Conservation (phyloP, 495 filamentous ascomycete genomes). For the Xylaria telfairii region DNA sequence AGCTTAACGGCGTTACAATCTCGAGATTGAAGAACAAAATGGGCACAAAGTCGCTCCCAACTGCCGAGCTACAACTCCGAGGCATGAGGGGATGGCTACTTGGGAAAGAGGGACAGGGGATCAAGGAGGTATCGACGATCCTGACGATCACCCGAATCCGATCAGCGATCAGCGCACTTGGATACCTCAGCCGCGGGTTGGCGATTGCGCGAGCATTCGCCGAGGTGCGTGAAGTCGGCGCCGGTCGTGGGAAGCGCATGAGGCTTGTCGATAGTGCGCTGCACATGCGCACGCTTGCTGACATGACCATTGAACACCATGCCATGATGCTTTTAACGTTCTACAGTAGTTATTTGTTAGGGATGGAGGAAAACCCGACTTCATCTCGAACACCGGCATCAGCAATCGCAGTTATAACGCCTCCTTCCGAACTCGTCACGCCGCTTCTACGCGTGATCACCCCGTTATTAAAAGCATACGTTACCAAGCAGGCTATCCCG, state of each 20-base stretch:
- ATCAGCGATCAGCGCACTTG: slow-evolving; percentile 60
- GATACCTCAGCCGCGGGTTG: slow-evolving; percentile 63
- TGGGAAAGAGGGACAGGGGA: slow-evolving; percentile 63
- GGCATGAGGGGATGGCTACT: slow-evolving; percentile 66
- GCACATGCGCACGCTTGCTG: slow-evolving; percentile 64
- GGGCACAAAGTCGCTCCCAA: slow-evolving; percentile 68
- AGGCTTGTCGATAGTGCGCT: slow-evolving; percentile 53
- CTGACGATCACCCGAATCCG: slow-evolving; percentile 71
- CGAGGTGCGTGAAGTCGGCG: slow-evolving; percentile 31
- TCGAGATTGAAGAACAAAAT: slow-evolving; percentile 70
- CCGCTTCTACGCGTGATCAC: slow-evolving; percentile 62
- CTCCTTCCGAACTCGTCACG: neutral
- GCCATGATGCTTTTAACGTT: slow-evolving; percentile 57
- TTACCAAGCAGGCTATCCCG: slow-evolving; percentile 52
- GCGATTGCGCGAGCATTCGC: slow-evolving; percentile 64
- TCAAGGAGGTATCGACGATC: slow-evolving; percentile 65
- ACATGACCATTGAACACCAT: slow-evolving; percentile 49
- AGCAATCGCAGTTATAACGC: slow-evolving; percentile 2
- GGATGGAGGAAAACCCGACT: slow-evolving; percentile 21
- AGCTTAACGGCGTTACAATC: slow-evolving; percentile 67
- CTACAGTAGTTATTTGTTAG: slow-evolving; percentile 24
- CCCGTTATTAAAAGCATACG: slow-evolving; percentile 65
- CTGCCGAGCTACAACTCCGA: slow-evolving; percentile 68
- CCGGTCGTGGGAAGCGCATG: slow-evolving; percentile 41
- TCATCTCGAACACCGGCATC: neutral